A percentile compares a stretch with the other conserved stretches of the same genome.
These are phyloP conservation scores for Maudiozyma pseudohumilis DNA, from an alignment of 805 yeast genomes.

Conservation along the genomic window DNA sequence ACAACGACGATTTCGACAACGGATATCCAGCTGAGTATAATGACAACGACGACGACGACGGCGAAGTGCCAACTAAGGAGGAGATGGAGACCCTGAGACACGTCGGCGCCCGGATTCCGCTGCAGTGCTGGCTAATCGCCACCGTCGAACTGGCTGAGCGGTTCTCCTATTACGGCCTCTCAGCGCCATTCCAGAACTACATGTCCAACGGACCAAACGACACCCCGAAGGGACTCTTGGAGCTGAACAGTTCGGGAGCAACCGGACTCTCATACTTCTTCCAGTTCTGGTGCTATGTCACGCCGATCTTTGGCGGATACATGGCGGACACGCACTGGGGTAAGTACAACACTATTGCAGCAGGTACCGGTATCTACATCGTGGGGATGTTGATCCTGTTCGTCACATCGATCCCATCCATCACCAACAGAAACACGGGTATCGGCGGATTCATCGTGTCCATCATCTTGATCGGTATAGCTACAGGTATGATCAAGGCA, in stretches of 20 bases:
- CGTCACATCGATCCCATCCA: conserved; percentile 55
- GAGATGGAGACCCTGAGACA: conserved; percentile 23
- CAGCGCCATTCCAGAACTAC: conserved; percentile 70
- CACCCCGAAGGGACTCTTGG: conserved; percentile 44
- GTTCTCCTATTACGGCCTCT: conserved; percentile 69
- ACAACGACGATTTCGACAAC: no score
- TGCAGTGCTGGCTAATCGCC: conserved; percentile 42
- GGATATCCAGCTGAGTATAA: conserved; percentile 22
- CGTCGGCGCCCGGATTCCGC: conserved; percentile 38
- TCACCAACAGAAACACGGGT: conserved; percentile 43
- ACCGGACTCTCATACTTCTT: conserved; percentile 65
- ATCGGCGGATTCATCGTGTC: conserved; percentile 47
- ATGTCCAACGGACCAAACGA: conserved; percentile 47
- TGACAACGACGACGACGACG: conserved; percentile 76
- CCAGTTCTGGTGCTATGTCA: conserved; percentile 75
- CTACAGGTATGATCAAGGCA: conserved; percentile 75
- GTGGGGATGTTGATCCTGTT: conserved; percentile 55
- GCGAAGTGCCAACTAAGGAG: conserved; percentile 31
- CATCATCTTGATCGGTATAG: conserved; percentile 50
- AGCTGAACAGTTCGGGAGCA: conserved; percentile 52
- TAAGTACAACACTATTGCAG: conserved; percentile 56
- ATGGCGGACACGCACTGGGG: conserved; percentile 69
- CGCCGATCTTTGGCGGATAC: conserved; percentile 71
- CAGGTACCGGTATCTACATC: conserved; percentile 49
- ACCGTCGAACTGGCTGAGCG: conserved; percentile 74